These are phyloP conservation scores for Crinitomyces ghanaensis DNA, from an alignment of 805 yeast species.

Conservation along the genomic window DNA sequence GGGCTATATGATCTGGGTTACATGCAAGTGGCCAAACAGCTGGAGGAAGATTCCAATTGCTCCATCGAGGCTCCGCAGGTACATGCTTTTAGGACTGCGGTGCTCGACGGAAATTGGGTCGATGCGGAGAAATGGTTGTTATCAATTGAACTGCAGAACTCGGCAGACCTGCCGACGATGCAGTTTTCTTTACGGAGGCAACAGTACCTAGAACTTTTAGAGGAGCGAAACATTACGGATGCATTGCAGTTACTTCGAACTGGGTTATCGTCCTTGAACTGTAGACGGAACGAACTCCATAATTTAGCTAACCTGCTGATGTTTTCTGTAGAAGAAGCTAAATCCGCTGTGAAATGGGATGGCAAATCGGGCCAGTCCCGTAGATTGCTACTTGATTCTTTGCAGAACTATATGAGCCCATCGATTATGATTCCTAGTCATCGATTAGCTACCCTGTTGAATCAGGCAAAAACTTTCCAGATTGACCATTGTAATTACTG, in stretches of 20 bases:
- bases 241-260: conserved; percentile 32
- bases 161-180: conserved; percentile 18
- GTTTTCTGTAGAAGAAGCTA: conserved; percentile 22
- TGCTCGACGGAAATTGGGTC: conserved; percentile 35
- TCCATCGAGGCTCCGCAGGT: conserved; percentile 33
- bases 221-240: conserved; percentile 21
- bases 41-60: conserved; percentile 30
- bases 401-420: conserved; percentile 39
- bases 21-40: conserved; percentile 26
- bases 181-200: conserved; percentile 31
- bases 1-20: conserved; percentile 41
- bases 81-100: conserved; percentile 28
- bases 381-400: conserved; percentile 29
- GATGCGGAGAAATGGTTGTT: conserved; percentile 25
- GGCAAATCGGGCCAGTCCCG: conserved; percentile 31
- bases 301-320: conserved; percentile 21
- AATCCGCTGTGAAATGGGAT: conserved; percentile 24
- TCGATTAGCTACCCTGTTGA: conserved; percentile 38
- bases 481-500: conserved; percentile 23
- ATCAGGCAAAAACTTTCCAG: conserved; percentile 42
- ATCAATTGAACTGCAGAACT: conserved; percentile 18
- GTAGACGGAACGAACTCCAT: conserved; percentile 20
- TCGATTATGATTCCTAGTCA: conserved; percentile 42
- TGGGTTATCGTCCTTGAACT: conserved; percentile 25
- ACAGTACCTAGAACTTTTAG: conserved; percentile 33